Conservation (phyloP, 148 eudicot species). For the Heliosperma pusillum region DNA sequence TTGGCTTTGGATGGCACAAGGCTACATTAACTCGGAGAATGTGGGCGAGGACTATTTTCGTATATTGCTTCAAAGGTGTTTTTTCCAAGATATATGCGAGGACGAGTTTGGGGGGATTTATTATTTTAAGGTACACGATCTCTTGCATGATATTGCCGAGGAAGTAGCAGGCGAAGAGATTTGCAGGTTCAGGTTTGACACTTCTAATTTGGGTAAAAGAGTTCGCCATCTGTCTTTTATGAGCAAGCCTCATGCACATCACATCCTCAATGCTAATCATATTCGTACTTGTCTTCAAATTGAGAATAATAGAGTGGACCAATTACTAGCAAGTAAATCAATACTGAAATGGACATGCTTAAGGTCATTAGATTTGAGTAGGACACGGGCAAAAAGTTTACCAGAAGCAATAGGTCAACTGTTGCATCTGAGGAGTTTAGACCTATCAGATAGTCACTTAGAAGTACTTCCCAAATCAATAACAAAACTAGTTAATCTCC, state of each 20-base stretch:
- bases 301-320: neutral
- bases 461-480: constrained; percentile 16
- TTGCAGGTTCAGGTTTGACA: neutral
- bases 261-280: neutral
- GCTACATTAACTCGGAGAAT: constrained; percentile 7
- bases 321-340: neutral
- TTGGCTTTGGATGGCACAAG: constrained; percentile 22
- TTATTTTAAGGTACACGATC: neutral
- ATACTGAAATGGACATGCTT: constrained; percentile 8
- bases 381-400: neutral
- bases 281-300: constrained; percentile 4
- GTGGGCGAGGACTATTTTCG: constrained; percentile 4
- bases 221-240: neutral
- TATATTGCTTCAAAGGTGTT: constrained; percentile 18
- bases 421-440: constrained; percentile 23
- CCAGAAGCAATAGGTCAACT: constrained; percentile 18
- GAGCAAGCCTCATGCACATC: neutral
- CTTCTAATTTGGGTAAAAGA: neutral
- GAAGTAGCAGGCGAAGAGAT: constrained; percentile 1
- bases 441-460: neutral
- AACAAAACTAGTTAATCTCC: constrained; percentile 12
- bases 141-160: constrained; percentile 11
- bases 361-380: constrained; percentile 8
- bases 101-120: neutral
- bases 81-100: constrained; percentile 9